Percentiles rank a stretch among this genome's conserved stretches.
Evolutionary conservation across 2,329 filamentous ascomycete genomes (phyloP).

Genomic region (Fusarium fujikuroi): DNA sequence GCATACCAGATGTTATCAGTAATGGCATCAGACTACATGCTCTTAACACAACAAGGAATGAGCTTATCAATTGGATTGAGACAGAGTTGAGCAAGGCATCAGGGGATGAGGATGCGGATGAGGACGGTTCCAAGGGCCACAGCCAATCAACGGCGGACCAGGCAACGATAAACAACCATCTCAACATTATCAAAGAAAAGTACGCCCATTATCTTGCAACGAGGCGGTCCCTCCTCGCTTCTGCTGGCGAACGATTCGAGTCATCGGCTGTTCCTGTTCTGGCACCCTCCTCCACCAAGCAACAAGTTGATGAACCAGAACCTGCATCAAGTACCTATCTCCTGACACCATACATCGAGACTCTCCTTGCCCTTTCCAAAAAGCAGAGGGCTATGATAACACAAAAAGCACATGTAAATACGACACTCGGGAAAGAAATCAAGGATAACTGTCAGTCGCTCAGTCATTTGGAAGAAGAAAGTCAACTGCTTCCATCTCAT

Average conservation of each 20-base stretch:
- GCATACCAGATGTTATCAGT: constrained; percentile 51
- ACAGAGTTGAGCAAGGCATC: constrained; percentile 66
- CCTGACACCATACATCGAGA: constrained; percentile 66
- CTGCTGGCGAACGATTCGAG: constrained; percentile 50
- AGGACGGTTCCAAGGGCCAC: constrained; percentile 39
- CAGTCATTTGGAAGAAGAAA: constrained; percentile 68
- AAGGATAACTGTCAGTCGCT: constrained; percentile 63
- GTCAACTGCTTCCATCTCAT: constrained; percentile 67
- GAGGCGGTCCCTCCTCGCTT: constrained; percentile 59
- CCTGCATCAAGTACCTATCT: constrained; percentile 53
- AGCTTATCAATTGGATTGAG: constrained; percentile 74
- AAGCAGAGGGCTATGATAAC: constrained; percentile 67
- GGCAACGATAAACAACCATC: constrained; percentile 50
- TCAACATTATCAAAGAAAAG: constrained; percentile 62
- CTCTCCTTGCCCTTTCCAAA: constrained; percentile 62
- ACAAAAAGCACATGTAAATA: constrained; percentile 68
- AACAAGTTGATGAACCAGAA: constrained; percentile 24
- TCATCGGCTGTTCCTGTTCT: constrained; percentile 41
- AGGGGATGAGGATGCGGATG: constrained; percentile 47
- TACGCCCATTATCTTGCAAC: constrained; percentile 64
- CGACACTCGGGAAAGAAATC: constrained; percentile 60
- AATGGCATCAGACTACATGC: constrained; percentile 61
- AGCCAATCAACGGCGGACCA: constrained; percentile 38
- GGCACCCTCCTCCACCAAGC: constrained; percentile 13
- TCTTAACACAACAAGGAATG: constrained; percentile 65